Evolutionary conservation across 2,329 filamentous ascomycete genomes (phyloP), one percentile per base, ranked within the genome.

Genomic region (Botrytis cinerea): DNA sequence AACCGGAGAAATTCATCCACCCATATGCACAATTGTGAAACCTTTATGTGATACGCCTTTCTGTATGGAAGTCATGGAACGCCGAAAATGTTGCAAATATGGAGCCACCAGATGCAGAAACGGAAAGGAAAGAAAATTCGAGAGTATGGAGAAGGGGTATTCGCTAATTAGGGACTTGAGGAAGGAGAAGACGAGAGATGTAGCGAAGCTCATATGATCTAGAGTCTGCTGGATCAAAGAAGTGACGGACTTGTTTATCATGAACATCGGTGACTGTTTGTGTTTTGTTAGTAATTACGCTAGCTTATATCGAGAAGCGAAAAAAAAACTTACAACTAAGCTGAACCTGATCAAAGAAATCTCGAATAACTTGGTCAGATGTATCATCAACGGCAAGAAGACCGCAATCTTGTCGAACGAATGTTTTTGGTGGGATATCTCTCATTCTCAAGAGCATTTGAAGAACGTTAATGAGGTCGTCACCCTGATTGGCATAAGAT

Each of bases 371-470:
- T 14, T 84, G 83, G 62, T 84, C 81, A 35, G 43, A 22, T 32
- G 57, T 51, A 0, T 84, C 59, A 46, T 77, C 74, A 32, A 73
- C 75, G 22, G 74, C 74, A 25, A 81, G 81, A 70, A 87, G 86
- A 3, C 86, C 86, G 69, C 88, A 84, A 0, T 82, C 82, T 1
- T 43, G 66, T 16, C 84, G 82, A 43, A 81, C 78, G 38, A 82
- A 79, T 0, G 87, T 88, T 75, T 86, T 85, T 1, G 90, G 89
- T 8, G 90, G 83, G 0, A 88, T 86, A 74, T 87, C 87, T 57
- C 89, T 85, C 72, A 90, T 90, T n/a, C 83, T 83, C 16, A 91
- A 80, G 6, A 92, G 84, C 87, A 91, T 89, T 79, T 87, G 86
- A 68, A 91, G 80, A 57, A 91, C 81, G 62, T 88, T 84, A 8